phyloP scores from a whole-genome alignment of 1,284 basidiomycete species.

The Coniferiporia weirii region DNA sequence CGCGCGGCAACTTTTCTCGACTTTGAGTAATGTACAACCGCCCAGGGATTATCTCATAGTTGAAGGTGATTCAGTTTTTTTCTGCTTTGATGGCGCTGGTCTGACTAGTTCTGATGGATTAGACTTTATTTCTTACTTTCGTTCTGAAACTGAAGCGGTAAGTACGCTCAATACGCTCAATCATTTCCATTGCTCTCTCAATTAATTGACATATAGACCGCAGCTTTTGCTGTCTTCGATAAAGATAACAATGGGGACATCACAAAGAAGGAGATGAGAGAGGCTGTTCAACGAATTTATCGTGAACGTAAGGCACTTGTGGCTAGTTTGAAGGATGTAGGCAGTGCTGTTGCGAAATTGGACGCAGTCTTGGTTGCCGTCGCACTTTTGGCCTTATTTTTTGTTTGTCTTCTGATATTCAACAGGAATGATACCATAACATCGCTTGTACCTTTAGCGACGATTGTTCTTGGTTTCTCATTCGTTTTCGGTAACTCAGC shows the following conservation, averaged over 20 bases:
- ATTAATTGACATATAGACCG: slow-evolving; percentile 37
- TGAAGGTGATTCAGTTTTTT: slow-evolving; percentile 41
- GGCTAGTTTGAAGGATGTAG: slow-evolving; percentile 68
- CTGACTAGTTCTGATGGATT: slow-evolving; percentile 17
- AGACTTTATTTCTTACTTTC: slow-evolving; percentile 79
- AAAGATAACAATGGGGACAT: slow-evolving; percentile 84
- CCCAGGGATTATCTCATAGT: slow-evolving; percentile 56
- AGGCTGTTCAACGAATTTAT: slow-evolving; percentile 80
- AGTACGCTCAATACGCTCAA: slow-evolving; percentile 25
- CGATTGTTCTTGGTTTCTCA: slow-evolving; percentile 74
- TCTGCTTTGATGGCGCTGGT: too few species aligned
- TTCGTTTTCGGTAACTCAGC: slow-evolving; percentile 83
- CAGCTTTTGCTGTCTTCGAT: slow-evolving; percentile 75
- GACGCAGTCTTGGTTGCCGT: slow-evolving; percentile 67
- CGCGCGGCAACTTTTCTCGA: slow-evolving; percentile 69
- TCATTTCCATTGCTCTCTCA: slow-evolving; percentile 17
- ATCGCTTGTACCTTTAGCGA: slow-evolving; percentile 79
- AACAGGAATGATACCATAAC: slow-evolving; percentile 62
- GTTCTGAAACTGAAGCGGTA: slow-evolving; percentile 64
- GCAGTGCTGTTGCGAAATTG: slow-evolving; percentile 68
- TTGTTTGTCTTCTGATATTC: slow-evolving; percentile 77
- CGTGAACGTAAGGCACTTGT: slow-evolving; percentile 71
- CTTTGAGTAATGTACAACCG: slow-evolving; percentile 57
- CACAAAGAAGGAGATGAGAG: slow-evolving; percentile 76
- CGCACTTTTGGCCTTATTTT: slow-evolving; percentile 58